Conservation (phyloP, 495 filamentous ascomycete genomes). For the Aspergillus steynii region DNA sequence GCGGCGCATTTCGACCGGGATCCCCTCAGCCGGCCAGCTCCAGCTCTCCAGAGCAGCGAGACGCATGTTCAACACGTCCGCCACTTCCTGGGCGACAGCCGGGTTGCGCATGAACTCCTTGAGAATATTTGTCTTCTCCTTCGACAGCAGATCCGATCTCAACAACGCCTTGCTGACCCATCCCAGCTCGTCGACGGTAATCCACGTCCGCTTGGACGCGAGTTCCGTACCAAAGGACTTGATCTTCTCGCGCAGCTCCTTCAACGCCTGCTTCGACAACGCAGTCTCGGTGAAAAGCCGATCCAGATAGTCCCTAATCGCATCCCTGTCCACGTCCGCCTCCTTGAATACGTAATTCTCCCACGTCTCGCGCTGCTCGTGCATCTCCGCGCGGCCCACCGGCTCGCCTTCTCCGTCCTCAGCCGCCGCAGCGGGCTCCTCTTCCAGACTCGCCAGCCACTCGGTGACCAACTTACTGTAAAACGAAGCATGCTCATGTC, state of each 20-base stretch:
- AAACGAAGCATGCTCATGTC: conserved; percentile 60
- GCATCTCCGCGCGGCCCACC: conserved; percentile 49
- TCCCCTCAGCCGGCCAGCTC: conserved; percentile 55
- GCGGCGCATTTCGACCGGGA: conserved; percentile 60
- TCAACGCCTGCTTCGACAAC: conserved; percentile 42
- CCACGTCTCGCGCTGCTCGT: conserved; percentile 53
- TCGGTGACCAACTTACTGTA: conserved; percentile 64
- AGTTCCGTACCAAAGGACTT: conserved; percentile 45
- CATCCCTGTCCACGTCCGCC: conserved; percentile 42
- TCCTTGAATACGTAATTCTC: conserved; percentile 58
- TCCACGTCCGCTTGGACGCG: conserved; percentile 29
- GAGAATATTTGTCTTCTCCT: conserved; percentile 58
- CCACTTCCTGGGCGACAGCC: conserved; percentile 58
- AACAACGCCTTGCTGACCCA: conserved; percentile 58
- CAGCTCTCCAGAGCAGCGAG: conserved; percentile 58
- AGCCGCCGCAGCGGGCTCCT: conserved; percentile 5
- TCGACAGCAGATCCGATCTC: conserved; percentile 55
- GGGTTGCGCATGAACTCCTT: conserved; percentile 60
- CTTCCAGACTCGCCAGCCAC: conserved; percentile 51
- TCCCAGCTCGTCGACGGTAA: conserved; percentile 39
- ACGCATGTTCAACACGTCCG: conserved; percentile 69
- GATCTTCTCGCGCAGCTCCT: conserved; percentile 44
- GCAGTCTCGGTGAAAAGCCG: conserved; percentile 48
- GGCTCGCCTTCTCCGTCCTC: conserved; percentile 30
- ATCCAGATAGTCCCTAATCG: conserved; percentile 52